These are phyloP conservation scores for Cymbidium sinense DNA, from an alignment of 106 monocot species.

Conservation along the genomic window DNA sequence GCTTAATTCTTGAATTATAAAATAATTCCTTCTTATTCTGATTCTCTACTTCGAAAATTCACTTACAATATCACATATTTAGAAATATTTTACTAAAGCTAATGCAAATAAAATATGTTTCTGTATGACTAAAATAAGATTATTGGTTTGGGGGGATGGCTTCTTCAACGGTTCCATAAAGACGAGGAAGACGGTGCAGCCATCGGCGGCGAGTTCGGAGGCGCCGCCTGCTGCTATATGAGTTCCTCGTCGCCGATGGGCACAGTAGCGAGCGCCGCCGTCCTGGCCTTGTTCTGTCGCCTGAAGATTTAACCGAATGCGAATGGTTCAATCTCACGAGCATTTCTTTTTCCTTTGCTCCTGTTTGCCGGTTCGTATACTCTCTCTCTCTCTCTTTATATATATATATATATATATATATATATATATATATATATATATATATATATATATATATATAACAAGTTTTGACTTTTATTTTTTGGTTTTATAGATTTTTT, in stretches of 20 bases:
- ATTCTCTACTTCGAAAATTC: too few relatives aligned
- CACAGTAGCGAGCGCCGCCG: conserved; percentile 28
- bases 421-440: too few relatives aligned
- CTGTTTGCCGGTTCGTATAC: conserved; percentile 50
- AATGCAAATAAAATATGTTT: background rate
- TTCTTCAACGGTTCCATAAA: conserved; percentile 84
- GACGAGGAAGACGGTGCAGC: conserved; percentile 85
- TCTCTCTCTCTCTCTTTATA: background rate
- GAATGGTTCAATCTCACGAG: conserved; percentile 98
- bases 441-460: too few relatives aligned
- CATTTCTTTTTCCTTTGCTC: conserved; percentile 77
- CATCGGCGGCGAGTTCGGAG: conserved; percentile 52
- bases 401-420: too few relatives aligned
- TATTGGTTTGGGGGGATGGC: conserved; percentile 76
- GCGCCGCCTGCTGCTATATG: too few relatives aligned
- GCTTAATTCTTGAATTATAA: too few relatives aligned
- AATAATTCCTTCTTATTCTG: background rate
- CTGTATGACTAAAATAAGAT: conserved; percentile 16
- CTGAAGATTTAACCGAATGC: conserved; percentile 80
- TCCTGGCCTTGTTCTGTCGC: conserved; percentile 59
- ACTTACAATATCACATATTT: background rate
- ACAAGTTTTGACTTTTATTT: too few relatives aligned
- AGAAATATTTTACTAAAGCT: background rate
- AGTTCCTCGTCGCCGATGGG: conserved; percentile 40
- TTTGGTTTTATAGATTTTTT: too few relatives aligned